These are phyloP conservation scores for Dothistroma septosporum DNA, from an alignment of 2,329 filamentous ascomycete species.

Conservation along the genomic window DNA sequence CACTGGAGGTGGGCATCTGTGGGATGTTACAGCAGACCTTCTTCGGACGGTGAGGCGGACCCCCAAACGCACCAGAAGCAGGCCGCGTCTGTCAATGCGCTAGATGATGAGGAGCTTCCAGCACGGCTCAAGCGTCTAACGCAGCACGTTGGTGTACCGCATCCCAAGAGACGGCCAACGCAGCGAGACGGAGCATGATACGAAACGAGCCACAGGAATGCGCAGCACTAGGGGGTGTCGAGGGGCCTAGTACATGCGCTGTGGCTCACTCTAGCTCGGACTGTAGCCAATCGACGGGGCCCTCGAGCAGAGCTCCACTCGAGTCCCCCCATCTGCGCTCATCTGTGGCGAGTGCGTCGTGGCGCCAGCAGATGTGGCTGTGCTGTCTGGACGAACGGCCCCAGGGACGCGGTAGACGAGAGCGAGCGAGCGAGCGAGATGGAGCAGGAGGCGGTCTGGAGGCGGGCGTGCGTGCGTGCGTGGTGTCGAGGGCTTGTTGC, in stretches of 20 bases:
- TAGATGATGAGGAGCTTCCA: background rate
- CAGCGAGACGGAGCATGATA: slow-evolving; percentile 17
- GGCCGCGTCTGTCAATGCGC: background rate
- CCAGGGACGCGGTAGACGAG: background rate
- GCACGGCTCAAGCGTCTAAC: slow-evolving; percentile 1
- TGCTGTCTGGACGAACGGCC: background rate
- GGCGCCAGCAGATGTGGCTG: background rate
- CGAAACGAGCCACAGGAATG: slow-evolving; percentile 22
- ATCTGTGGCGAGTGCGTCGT: background rate
- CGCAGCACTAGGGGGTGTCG: background rate
- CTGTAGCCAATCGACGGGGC: background rate
- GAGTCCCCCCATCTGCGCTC: background rate
- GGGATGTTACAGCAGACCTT: background rate
- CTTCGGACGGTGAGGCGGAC: background rate
- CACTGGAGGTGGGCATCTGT: background rate
- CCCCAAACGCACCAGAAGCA: background rate
- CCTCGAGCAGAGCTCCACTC: background rate
- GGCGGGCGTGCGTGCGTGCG: background rate
- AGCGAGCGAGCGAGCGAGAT: background rate
- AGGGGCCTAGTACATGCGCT: slow-evolving; percentile 5
- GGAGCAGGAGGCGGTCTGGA: slow-evolving; percentile 6
- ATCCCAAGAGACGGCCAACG: slow-evolving; percentile 8
- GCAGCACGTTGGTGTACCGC: slow-evolving; percentile 11
- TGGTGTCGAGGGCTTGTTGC: slow-evolving; percentile 9
- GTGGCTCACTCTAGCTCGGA: slow-evolving; percentile 5